Evolutionary conservation across 495 filamentous ascomycete genomes (phyloP).

Genomic region (Stereocaulon alpinum): DNA sequence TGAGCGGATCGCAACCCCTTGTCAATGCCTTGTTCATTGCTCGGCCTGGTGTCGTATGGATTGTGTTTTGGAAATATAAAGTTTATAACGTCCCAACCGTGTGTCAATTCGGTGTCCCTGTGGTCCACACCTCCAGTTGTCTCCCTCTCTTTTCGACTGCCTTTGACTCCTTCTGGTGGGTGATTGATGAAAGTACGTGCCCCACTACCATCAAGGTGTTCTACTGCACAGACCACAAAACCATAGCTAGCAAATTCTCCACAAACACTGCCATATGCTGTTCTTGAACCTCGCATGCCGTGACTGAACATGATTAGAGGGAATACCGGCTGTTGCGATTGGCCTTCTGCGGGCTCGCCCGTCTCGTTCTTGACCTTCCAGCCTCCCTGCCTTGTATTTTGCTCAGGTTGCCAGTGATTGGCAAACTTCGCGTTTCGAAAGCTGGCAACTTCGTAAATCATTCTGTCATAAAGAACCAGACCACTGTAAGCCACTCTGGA

Average conservation of each 20-base stretch:
- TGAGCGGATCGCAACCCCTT: conserved; percentile 33
- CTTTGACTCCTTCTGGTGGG: conserved; percentile 17
- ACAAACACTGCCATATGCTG: conserved; percentile 35
- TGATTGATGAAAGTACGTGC: conserved; percentile 34
- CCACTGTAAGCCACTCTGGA: conserved; percentile 31
- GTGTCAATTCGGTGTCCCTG: conserved; percentile 19
- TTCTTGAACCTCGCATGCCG: conserved; percentile 35
- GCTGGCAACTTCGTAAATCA: conserved; percentile 50
- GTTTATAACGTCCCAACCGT: conserved; percentile 29
- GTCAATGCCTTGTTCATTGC: conserved; percentile 29
- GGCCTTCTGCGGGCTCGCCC: conserved; percentile 22
- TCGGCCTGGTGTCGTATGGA: conserved; percentile 32
- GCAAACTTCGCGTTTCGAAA: conserved; percentile 41
- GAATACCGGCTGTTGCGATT: conserved; percentile 20
- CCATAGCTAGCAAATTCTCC: conserved; percentile 36
- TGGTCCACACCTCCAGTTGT: conserved; percentile 12
- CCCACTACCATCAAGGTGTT: conserved; percentile 36
- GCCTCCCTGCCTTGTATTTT: conserved; percentile 20
- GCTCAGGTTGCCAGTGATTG: conserved; percentile 32
- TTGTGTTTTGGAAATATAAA: conserved; percentile 37
- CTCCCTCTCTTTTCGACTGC: conserved; percentile 24
- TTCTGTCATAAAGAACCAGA: conserved; percentile 38
- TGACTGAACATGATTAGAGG: conserved; percentile 38
- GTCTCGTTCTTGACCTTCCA: conserved; percentile 25
- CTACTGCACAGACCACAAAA: conserved; percentile 36